phyloP scores from a whole-genome alignment of 805 yeast genomes.

The Cyberlindnera euphorbiae region DNA sequence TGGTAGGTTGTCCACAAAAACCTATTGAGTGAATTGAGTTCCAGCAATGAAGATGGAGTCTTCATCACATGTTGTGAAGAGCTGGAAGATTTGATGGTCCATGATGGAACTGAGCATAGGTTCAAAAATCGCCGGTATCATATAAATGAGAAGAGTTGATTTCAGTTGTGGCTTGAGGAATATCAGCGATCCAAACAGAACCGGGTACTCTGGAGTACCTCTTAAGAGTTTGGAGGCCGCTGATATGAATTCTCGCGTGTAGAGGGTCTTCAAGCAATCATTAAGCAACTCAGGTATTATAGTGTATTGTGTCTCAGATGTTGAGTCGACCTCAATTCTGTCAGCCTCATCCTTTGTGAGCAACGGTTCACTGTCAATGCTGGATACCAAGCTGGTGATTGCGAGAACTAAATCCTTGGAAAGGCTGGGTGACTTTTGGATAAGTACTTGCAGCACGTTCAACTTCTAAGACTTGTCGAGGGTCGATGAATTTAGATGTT shows the following conservation, averaged over 20 bases:
- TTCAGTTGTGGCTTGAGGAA: slow-evolving; percentile 34
- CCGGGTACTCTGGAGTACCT: slow-evolving; percentile 22
- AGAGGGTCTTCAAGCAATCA: slow-evolving; percentile 12
- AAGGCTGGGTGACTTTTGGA: too few species aligned
- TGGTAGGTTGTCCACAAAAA: slow-evolving; percentile 4
- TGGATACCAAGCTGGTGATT: slow-evolving; percentile 6
- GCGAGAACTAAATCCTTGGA: slow-evolving; percentile 1
- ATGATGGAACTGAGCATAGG: slow-evolving; percentile 30
- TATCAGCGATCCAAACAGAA: slow-evolving; percentile 30
- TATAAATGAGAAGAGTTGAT: slow-evolving; percentile 36
- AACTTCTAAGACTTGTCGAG: too few species aligned
- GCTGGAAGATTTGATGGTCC: slow-evolving; percentile 4
- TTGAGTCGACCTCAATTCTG: not conserved
- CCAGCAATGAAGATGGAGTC: slow-evolving; percentile 5
- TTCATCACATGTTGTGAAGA: slow-evolving; percentile 5
- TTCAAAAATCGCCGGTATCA: slow-evolving; percentile 36
- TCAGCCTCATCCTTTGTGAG: not conserved
- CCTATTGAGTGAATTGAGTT: slow-evolving; percentile 12
- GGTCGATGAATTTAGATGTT: too few species aligned
- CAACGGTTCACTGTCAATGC: slow-evolving; percentile 1
- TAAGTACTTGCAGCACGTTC: too few species aligned
- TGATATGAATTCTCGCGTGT: slow-evolving; percentile 24
- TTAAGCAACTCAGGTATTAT: slow-evolving; percentile 13
- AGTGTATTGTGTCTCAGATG: slow-evolving; percentile 5
- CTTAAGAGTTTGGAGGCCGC: slow-evolving; percentile 16